Conservation (phyloP, 805 yeast genomes). For the Clavispora phyllophila region DNA sequence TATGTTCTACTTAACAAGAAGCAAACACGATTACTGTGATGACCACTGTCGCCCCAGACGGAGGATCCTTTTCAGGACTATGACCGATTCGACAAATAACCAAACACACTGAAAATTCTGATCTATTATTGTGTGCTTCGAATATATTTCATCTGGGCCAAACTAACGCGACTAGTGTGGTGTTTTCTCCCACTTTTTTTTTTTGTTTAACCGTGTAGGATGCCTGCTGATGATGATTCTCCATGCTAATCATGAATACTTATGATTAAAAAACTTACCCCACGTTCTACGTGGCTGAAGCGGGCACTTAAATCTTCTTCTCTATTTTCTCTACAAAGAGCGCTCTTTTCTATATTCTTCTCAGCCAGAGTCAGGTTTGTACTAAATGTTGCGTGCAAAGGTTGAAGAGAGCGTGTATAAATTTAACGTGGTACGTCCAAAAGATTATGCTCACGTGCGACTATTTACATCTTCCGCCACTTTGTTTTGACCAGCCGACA, state of each 20-base stretch:
- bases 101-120: conserved; percentile 71
- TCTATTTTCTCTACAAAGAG: background rate
- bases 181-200: background rate
- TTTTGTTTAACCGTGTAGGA: background rate
- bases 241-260: conserved; percentile 61
- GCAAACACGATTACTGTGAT: conserved; percentile 33
- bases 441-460: background rate
- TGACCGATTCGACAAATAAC: conserved; percentile 66
- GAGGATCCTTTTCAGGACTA: conserved; percentile 55
- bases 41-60: conserved; percentile 77
- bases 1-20: background rate
- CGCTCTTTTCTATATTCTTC: background rate
- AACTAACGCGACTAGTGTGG: conserved; percentile 3
- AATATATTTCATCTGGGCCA: background rate
- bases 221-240: conserved; percentile 43
- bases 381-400: no score
- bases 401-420: no score
- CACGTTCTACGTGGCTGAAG: conserved; percentile 37
- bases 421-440: background rate
- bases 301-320: conserved; percentile 6
- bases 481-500: background rate
- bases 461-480: background rate
- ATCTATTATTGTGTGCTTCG: conserved; percentile 12
- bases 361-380: no score
- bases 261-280: conserved; percentile 38